Base-by-base conservation (phyloP, 768 basidiomycete genomes). In the Crucibulum laeve region DNA sequence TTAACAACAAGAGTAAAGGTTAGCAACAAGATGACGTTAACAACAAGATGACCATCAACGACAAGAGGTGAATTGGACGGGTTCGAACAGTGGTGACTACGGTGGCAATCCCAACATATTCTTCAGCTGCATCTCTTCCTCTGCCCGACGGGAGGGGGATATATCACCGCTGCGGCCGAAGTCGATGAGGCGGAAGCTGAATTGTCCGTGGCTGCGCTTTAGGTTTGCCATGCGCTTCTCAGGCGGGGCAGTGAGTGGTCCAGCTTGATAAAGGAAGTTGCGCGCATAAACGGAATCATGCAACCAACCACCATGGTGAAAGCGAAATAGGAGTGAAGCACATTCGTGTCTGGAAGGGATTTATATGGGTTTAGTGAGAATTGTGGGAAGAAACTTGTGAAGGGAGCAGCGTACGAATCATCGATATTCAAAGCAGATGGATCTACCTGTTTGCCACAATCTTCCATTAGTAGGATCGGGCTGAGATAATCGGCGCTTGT, bases 391-490 rank as follows among this genome's bases (percentile, higher is more conserved):
- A 30, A 37, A 36, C 15, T 3, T 5, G 19, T 24, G n/a, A 15
- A 28, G 3, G 10, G 21, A 22, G 14, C 34, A 21, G 35, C 59
- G 45, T 34, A 70, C 69, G 49, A 55, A 35, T 75, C 73, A 38
- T 77, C 76, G 3, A 49, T 2, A 1, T 46, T 60, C 32, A 73
- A 54, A 3, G 42, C 15, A 0, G 46, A n/a, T 1, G 60, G 30
- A 0, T 56, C 40, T 3, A 72, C 53, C 7, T 59, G 55, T 3
- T 4, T 38, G 2, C 73, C 73, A 42, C 73, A 74, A 34, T 70
- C 50, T 51, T 76, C 73, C 0, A 74, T 37, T 10, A 76, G 59
- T 17, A 76, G 44, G 30, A 74, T 68, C 0, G 71, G 67, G 45
- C 71, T 71, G 25, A 62, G 52, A 47, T 65, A 65, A 2, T 44